phyloP scores from a whole-genome alignment of 2,329 filamentous ascomycete species.

The Hypoxylon sp. region DNA sequence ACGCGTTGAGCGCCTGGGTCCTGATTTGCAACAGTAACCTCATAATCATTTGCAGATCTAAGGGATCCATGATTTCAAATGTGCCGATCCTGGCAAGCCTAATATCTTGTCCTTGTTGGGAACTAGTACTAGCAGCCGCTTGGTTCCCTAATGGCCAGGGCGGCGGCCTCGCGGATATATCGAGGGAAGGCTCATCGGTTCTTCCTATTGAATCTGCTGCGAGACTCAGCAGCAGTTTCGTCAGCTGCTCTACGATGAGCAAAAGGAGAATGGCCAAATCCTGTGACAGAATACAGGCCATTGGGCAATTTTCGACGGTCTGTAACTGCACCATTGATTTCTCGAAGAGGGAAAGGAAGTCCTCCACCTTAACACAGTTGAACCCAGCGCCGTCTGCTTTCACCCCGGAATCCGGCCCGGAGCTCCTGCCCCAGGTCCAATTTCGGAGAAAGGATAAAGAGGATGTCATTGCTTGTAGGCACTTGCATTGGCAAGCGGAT shows the following conservation, averaged over 20 bases:
- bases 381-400: background rate
- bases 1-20: background rate
- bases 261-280: constrained; percentile 3
- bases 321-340: background rate
- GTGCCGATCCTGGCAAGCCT: background rate
- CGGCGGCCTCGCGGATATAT: too few relatives aligned
- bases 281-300: constrained; percentile 7
- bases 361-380: background rate
- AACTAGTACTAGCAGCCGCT: too few relatives aligned
- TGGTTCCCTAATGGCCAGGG: background rate
- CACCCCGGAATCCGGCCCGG: background rate
- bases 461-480: background rate
- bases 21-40: background rate
- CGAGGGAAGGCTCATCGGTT: background rate
- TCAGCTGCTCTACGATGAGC: constrained; percentile 1
- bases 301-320: background rate
- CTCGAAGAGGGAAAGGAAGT: background rate
- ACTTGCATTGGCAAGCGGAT: background rate
- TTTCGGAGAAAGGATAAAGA: constrained; percentile 1
- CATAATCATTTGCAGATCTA: background rate
- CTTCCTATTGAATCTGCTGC: background rate
- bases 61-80: background rate
- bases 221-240: background rate
- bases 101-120: background rate
- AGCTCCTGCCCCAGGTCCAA: background rate